Evolutionary conservation across 2,329 filamentous ascomycete genomes (phyloP).

Genomic region (Septoria linicola): DNA sequence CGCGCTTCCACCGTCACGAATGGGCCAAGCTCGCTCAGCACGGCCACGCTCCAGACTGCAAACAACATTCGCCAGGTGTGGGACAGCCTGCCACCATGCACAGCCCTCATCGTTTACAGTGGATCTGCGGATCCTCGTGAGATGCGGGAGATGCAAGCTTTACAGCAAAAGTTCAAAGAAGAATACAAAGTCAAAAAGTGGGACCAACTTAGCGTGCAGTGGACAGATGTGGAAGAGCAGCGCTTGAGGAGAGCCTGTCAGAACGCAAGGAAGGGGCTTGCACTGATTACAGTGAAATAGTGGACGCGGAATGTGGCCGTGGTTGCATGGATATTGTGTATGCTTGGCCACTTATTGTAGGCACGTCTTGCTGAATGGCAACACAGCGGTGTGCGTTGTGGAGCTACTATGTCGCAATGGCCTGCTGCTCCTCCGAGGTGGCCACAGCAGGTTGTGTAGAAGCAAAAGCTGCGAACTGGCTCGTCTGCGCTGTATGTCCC

Average conservation of each 20-base stretch:
- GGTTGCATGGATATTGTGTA: too few relatives aligned
- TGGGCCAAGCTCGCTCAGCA: conserved; percentile 39
- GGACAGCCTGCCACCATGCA: conserved; percentile 57
- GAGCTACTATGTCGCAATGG: conserved; percentile 5
- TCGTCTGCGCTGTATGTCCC: not conserved
- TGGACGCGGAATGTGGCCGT: not conserved
- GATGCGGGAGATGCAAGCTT: conserved; percentile 54
- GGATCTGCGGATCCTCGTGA: conserved; percentile 63
- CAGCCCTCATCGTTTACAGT: conserved; percentile 62
- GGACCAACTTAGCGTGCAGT: conserved; percentile 62
- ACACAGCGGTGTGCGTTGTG: not conserved
- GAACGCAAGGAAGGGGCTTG: conserved; percentile 57
- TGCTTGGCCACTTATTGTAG: too few relatives aligned
- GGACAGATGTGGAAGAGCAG: conserved; percentile 65
- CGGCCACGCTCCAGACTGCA: conserved; percentile 52
- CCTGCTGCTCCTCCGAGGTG: conserved; percentile 1
- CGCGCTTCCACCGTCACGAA: conserved; percentile 25
- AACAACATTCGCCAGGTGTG: conserved; percentile 54
- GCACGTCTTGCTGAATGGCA: too few relatives aligned
- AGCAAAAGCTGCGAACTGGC: conserved; percentile 6
- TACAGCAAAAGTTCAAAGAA: conserved; percentile 56
- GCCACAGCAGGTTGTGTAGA: not conserved
- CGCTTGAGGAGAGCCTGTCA: conserved; percentile 57
- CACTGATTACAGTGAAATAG: conserved; percentile 59
- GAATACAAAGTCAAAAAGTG: conserved; percentile 62